These are phyloP conservation scores for Claviceps sorghi DNA, from an alignment of 2,329 filamentous ascomycete genomes.

Conservation along the genomic window DNA sequence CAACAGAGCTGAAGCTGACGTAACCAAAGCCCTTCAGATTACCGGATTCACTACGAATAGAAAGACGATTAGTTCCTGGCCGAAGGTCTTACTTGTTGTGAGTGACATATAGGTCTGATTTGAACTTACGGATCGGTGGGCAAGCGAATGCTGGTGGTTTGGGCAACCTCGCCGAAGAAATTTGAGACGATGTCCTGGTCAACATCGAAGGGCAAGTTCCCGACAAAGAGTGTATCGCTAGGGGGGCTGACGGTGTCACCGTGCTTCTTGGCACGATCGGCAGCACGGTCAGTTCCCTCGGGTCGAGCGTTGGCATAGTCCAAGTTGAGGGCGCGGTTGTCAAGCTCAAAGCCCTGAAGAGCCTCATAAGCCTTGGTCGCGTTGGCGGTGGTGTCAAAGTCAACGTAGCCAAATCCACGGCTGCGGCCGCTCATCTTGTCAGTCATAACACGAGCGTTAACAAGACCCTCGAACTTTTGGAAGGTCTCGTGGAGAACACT, in stretches of 20 bases:
- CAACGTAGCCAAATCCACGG: conserved; percentile 87
- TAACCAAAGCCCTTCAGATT: conserved; percentile 88
- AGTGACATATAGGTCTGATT: no score
- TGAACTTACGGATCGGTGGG: conserved; percentile 61
- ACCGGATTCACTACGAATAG: conserved; percentile 49
- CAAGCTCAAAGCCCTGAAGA: conserved; percentile 61
- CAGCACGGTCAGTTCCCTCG: conserved; percentile 41
- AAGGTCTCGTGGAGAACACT: conserved; percentile 69
- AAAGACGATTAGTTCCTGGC: not conserved
- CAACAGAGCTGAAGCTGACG: conserved; percentile 65
- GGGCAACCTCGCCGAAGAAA: conserved; percentile 57
- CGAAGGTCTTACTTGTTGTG: not conserved
- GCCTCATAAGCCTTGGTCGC: conserved; percentile 58
- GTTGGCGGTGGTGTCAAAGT: conserved; percentile 56
- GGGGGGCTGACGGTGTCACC: conserved; percentile 69
- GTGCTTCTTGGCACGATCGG: conserved; percentile 51
- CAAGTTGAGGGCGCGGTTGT: conserved; percentile 61
- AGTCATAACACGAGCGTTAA: conserved; percentile 64
- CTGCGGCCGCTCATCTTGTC: conserved; percentile 70
- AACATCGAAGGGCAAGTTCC: conserved; percentile 76
- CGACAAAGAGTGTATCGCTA: conserved; percentile 78
- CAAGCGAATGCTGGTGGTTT: conserved; percentile 66
- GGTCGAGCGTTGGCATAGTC: conserved; percentile 60
- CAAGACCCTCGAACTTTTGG: conserved; percentile 59
- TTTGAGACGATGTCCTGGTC: conserved; percentile 61